These are phyloP conservation scores for Neurospora africana DNA, from an alignment of 495 filamentous ascomycete species.

Conservation along the genomic window DNA sequence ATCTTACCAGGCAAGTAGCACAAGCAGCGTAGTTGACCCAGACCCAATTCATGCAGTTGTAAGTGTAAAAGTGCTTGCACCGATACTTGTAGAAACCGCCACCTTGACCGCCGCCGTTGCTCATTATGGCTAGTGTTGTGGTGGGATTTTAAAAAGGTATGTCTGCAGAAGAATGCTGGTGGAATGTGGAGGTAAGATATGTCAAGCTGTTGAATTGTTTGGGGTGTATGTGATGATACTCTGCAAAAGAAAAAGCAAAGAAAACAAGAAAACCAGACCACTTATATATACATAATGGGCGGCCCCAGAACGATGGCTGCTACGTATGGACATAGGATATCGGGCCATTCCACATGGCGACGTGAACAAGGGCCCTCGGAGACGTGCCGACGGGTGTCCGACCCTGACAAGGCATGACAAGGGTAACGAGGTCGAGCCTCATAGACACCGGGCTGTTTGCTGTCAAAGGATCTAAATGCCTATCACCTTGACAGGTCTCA, in stretches of 20 bases:
- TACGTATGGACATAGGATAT: not conserved
- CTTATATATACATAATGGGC: not conserved
- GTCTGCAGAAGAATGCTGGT: not conserved
- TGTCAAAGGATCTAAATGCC: not conserved
- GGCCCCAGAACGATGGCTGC: not conserved
- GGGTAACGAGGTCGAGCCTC: not conserved
- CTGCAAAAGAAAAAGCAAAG: not conserved
- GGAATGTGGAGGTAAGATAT: not conserved
- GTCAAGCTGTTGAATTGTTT: not conserved
- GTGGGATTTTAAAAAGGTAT: not conserved
- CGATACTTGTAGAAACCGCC: slow-evolving; percentile 50
- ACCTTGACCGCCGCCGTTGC: slow-evolving; percentile 13
- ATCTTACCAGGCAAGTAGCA: slow-evolving; percentile 45
- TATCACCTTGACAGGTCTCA: not conserved
- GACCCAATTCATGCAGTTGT: slow-evolving; percentile 52
- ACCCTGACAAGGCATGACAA: not conserved
- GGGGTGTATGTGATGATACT: not conserved
- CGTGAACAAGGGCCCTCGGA: not conserved
- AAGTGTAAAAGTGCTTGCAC: slow-evolving; percentile 49
- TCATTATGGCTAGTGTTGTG: not conserved
- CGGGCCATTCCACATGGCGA: not conserved
- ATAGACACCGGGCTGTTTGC: not conserved
- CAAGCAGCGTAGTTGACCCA: slow-evolving; percentile 49
- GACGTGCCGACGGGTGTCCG: not conserved
- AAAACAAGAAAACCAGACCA: not conserved